Evolutionary conservation across 2,329 filamentous ascomycete genomes (phyloP).

Genomic region (Pseudonectria foliicola): DNA sequence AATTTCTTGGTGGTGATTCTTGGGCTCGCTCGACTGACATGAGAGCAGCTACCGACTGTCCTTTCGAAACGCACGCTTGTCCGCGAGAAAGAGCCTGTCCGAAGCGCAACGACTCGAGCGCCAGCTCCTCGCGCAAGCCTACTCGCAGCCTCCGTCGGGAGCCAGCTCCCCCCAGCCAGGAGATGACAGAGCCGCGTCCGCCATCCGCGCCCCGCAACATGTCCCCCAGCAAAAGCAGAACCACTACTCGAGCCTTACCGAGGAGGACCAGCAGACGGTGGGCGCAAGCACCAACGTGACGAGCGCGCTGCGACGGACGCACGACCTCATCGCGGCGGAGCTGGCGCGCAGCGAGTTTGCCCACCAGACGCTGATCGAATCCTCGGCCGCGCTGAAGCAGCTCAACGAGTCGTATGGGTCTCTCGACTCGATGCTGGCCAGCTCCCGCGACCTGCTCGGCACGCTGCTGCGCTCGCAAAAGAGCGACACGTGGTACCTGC

Average conservation of each 20-base stretch:
- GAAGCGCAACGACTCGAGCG: conserved; percentile 69
- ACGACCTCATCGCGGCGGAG: conserved; percentile 79
- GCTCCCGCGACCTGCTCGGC: conserved; percentile 66
- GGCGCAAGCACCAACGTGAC: conserved; percentile 80
- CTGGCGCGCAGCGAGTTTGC: conserved; percentile 83
- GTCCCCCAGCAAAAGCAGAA: conserved; percentile 25
- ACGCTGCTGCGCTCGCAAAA: conserved; percentile 83
- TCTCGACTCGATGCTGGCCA: conserved; percentile 69
- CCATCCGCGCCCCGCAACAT: conserved; percentile 16
- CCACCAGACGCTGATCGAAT: conserved; percentile 79
- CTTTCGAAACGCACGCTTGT: conserved; percentile 76
- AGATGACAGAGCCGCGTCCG: conserved; percentile 15
- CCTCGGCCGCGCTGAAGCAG: conserved; percentile 71
- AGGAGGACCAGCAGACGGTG: conserved; percentile 65
- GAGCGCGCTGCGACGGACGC: conserved; percentile 72
- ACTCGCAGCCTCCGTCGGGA: conserved; percentile 38
- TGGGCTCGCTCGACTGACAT: conserved; percentile 2
- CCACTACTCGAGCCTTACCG: conserved; percentile 36
- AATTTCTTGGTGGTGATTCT: neutral
- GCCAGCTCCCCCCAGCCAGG: conserved; percentile 23
- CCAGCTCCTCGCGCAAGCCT: conserved; percentile 63
- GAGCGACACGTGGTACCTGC: conserved; percentile 96
- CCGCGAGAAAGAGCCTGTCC: conserved; percentile 68
- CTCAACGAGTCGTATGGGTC: conserved; percentile 75
- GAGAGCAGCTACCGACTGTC: conserved; percentile 46